Evolutionary conservation across 129 eudicot genomes (phyloP).

Genomic region (Heracleum sosnowskyi): DNA sequence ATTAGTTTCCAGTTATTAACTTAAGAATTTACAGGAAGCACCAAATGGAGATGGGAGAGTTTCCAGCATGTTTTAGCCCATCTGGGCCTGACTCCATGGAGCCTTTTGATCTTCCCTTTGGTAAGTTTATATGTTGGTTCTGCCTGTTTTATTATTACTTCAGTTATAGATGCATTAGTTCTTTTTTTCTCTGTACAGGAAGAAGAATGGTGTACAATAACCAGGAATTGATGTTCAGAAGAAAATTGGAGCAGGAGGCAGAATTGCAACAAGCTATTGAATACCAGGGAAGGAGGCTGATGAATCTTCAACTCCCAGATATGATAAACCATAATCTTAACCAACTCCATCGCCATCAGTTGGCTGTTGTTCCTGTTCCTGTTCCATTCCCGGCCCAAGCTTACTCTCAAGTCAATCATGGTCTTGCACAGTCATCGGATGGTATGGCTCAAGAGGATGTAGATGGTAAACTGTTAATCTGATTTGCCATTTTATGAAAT

Average conservation of each 20-base stretch:
- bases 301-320: conserved; percentile 11
- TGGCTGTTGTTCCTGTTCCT: conserved; percentile 9
- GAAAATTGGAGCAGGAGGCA: conserved; percentile 6
- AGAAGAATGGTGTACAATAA: not conserved
- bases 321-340: not conserved
- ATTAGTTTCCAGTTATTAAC: not conserved
- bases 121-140: not conserved
- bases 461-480: conserved; percentile 26
- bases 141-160: not conserved
- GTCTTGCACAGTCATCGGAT: conserved; percentile 20
- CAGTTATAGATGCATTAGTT: not conserved
- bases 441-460: conserved; percentile 28
- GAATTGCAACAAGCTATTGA: conserved; percentile 10
- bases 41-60: conserved; percentile 6
- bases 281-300: conserved; percentile 4
- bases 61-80: conserved; percentile 11
- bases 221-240: not conserved
- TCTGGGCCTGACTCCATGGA: conserved; percentile 2
- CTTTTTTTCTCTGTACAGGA: not conserved
- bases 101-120: conserved; percentile 5
- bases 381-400: conserved; percentile 26
- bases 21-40: not conserved
- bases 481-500: not conserved
- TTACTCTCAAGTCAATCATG: conserved; percentile 17
- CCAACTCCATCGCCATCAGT: conserved; percentile 38